phyloP scores from a whole-genome alignment of 805 yeast genomes.

The Yarrowia osloensis region DNA sequence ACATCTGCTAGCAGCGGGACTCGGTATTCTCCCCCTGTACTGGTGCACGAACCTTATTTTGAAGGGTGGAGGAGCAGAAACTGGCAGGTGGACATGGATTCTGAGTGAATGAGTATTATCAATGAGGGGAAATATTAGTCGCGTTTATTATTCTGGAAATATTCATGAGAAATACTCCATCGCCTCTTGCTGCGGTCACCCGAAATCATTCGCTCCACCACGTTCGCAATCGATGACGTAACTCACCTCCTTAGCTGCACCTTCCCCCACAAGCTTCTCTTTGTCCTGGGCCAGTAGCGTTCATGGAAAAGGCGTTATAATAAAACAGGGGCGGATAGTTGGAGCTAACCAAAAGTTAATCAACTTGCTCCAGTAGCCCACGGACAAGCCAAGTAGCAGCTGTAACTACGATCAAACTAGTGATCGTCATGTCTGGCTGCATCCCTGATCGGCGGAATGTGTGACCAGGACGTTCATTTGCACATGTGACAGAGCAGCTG shows the following conservation, averaged over 20 bases:
- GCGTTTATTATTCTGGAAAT: too few species aligned
- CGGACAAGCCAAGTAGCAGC: not conserved
- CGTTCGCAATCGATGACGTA: not conserved
- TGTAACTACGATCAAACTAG: not conserved
- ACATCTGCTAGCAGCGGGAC: not conserved
- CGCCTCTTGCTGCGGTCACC: too few species aligned
- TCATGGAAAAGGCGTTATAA: not conserved
- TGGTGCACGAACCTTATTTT: not conserved
- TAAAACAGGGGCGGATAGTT: constrained; percentile 24
- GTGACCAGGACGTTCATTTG: not conserved
- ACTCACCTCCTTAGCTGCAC: not conserved
- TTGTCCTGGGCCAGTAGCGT: constrained; percentile 8
- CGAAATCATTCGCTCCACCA: too few species aligned
- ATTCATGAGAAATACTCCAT: too few species aligned
- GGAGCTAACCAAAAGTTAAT: constrained; percentile 15
- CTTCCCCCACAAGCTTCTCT: constrained; percentile 19
- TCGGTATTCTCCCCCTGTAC: not conserved
- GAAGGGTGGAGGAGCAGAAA: not conserved
- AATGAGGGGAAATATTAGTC: too few species aligned
- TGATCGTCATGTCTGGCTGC: not conserved
- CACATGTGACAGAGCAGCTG: not conserved
- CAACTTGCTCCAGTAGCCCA: not conserved
- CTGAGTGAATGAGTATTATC: not conserved
- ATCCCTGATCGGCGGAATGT: constrained; percentile 23
- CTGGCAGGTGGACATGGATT: too few species aligned